These are phyloP conservation scores for Ophiostoma sp. DNA, from an alignment of 2,329 filamentous ascomycete genomes.

Conservation along the genomic window DNA sequence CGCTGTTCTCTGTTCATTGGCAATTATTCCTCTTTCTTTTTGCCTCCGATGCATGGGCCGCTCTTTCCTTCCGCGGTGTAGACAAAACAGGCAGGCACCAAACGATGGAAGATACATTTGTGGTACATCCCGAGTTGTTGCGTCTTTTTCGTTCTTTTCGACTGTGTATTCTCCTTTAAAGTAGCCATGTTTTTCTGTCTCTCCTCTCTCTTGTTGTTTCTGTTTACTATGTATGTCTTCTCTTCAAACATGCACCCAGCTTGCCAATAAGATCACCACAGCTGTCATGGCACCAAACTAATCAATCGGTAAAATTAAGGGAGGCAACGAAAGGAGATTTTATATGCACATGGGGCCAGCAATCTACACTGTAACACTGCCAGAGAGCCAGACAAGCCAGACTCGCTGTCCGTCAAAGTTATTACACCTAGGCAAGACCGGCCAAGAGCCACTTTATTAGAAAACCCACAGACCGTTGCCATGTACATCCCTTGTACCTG, in stretches of 20 bases:
- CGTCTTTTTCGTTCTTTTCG: background rate
- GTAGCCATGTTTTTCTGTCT: background rate
- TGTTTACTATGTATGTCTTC: background rate
- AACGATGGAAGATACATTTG: background rate
- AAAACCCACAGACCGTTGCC: conserved; percentile 4
- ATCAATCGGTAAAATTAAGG: background rate
- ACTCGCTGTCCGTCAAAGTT: background rate
- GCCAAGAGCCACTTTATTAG: background rate
- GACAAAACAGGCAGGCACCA: background rate
- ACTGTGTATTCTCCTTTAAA: background rate
- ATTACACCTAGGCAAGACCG: conserved; percentile 4
- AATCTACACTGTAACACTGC: background rate
- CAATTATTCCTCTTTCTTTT: background rate
- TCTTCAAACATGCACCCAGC: background rate
- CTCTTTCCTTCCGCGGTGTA: background rate
- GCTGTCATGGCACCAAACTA: background rate
- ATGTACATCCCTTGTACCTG: conserved; percentile 11
- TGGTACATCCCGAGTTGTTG: background rate
- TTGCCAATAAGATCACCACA: background rate
- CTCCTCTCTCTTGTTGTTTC: background rate
- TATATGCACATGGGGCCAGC: conserved; percentile 3
- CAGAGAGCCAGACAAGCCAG: background rate
- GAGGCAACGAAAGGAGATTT: background rate
- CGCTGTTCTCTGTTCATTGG: background rate
- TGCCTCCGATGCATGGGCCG: background rate